Percentiles rank a stretch among this genome's conserved stretches.
Evolutionary conservation across 805 yeast species (phyloP).

Genomic region (Cyberlindnera subsufficiens): DNA sequence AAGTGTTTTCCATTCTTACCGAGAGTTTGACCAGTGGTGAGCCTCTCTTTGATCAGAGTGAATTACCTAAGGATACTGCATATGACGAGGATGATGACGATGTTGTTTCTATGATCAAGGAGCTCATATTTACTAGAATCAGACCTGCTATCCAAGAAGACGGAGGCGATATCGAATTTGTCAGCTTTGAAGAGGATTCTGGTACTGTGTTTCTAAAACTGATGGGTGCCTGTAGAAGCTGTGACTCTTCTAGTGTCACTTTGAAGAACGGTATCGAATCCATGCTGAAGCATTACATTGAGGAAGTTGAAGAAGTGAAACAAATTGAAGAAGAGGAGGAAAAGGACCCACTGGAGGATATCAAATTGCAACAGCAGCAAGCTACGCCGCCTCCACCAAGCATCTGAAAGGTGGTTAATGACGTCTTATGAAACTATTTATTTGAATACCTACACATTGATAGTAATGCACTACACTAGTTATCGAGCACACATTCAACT

Average conservation of each 20-base stretch:
- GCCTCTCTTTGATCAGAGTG: slow-evolving; percentile 40
- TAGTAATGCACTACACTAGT: no score
- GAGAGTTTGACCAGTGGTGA: slow-evolving; percentile 33
- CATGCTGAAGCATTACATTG: slow-evolving; percentile 65
- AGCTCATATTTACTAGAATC: slow-evolving; percentile 61
- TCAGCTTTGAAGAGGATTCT: slow-evolving; percentile 49
- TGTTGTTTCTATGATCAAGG: slow-evolving; percentile 60
- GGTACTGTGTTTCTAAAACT: slow-evolving; percentile 56
- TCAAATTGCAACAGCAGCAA: slow-evolving; percentile 13
- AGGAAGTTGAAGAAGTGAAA: slow-evolving; percentile 56
- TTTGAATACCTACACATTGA: no score
- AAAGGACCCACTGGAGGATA: slow-evolving; percentile 8
- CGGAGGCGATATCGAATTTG: slow-evolving; percentile 70
- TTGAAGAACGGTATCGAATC: slow-evolving; percentile 64
- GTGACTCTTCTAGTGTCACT: slow-evolving; percentile 61
- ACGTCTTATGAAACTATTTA: no score
- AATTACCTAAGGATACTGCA: slow-evolving; percentile 31
- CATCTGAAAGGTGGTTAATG: no score
- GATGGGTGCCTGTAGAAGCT: slow-evolving; percentile 70
- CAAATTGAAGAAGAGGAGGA: slow-evolving; percentile 40
- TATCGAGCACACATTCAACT: background rate
- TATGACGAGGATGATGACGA: slow-evolving; percentile 61
- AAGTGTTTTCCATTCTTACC: slow-evolving; percentile 39
- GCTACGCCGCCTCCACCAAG: slow-evolving; percentile 13
- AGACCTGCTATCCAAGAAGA: slow-evolving; percentile 73